phyloP scores from a whole-genome alignment of 495 filamentous ascomycete species.

The Xylaria palmicola region DNA sequence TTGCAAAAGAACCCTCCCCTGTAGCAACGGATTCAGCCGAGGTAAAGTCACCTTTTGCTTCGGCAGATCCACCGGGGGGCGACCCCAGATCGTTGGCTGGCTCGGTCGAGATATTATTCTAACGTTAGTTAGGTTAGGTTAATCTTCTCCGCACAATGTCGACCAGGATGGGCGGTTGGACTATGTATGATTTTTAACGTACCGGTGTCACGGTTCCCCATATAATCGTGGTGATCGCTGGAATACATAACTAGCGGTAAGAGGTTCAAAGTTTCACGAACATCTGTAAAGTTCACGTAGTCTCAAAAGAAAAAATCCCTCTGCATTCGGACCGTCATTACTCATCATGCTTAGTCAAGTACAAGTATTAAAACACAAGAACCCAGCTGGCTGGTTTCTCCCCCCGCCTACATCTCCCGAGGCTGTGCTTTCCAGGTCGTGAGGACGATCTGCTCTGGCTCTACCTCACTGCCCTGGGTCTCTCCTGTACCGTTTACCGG shows the following conservation, averaged over 20 bases:
- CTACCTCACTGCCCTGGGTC: not conserved
- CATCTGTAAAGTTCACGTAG: not conserved
- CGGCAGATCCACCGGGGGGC: constrained; percentile 16
- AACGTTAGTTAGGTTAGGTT: too few relatives aligned
- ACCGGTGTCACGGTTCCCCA: too few relatives aligned
- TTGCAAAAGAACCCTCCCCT: too few relatives aligned
- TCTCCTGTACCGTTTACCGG: not conserved
- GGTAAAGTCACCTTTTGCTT: too few relatives aligned
- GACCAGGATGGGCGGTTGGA: too few relatives aligned
- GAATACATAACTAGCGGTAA: too few relatives aligned
- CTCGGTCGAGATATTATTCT: too few relatives aligned
- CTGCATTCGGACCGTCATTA: not conserved
- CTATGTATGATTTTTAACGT: too few relatives aligned
- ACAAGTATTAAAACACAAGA: not conserved
- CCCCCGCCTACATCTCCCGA: not conserved
- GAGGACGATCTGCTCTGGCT: constrained; percentile 6
- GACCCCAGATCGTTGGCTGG: too few relatives aligned
- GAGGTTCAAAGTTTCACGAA: too few relatives aligned
- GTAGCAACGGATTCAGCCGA: constrained; percentile 7
- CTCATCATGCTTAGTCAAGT: not conserved
- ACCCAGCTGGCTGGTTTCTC: not conserved
- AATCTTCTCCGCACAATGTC: too few relatives aligned
- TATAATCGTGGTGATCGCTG: too few relatives aligned
- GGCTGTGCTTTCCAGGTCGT: constrained; percentile 5
- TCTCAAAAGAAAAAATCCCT: not conserved